These are phyloP conservation scores for Kalmanozyma brasiliensis DNA, from an alignment of 1,284 basidiomycete genomes.

Conservation along the genomic window DNA sequence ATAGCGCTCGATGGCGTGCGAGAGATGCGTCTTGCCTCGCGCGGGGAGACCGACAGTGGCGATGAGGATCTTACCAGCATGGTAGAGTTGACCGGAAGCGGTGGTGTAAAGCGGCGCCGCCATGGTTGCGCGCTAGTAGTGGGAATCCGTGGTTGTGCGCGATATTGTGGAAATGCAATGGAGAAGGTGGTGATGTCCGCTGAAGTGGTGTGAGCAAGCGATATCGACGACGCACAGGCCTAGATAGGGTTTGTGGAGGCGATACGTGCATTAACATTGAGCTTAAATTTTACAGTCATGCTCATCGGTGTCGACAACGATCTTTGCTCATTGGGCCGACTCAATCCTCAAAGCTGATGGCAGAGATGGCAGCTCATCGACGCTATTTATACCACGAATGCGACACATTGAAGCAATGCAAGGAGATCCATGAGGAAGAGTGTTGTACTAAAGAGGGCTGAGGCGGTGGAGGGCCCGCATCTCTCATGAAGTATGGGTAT, in stretches of 20 bases:
- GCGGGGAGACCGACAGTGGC: conserved; percentile 86
- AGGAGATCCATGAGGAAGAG: no score
- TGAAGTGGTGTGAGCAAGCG: background rate
- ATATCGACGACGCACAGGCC: conserved; percentile 12
- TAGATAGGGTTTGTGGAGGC: conserved; percentile 10
- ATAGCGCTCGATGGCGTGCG: conserved; percentile 92
- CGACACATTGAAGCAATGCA: no score
- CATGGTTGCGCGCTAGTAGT: conserved; percentile 58
- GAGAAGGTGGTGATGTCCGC: background rate
- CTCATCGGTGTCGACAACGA: no score
- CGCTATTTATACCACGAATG: no score
- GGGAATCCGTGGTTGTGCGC: background rate
- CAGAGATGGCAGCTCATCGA: no score
- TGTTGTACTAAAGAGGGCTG: no score
- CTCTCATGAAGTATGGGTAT: no score
- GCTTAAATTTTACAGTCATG: background rate
- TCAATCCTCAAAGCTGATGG: no score
- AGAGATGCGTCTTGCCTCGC: conserved; percentile 94
- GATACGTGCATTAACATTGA: background rate
- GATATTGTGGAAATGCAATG: background rate
- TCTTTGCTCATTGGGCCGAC: no score
- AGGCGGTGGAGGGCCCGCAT: no score
- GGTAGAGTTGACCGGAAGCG: conserved; percentile 78
- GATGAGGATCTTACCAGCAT: conserved; percentile 93
- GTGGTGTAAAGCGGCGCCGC: conserved; percentile 62